phyloP scores from a whole-genome alignment of 2,329 filamentous ascomycete genomes.

The Ceratocystiopsis sp. region DNA sequence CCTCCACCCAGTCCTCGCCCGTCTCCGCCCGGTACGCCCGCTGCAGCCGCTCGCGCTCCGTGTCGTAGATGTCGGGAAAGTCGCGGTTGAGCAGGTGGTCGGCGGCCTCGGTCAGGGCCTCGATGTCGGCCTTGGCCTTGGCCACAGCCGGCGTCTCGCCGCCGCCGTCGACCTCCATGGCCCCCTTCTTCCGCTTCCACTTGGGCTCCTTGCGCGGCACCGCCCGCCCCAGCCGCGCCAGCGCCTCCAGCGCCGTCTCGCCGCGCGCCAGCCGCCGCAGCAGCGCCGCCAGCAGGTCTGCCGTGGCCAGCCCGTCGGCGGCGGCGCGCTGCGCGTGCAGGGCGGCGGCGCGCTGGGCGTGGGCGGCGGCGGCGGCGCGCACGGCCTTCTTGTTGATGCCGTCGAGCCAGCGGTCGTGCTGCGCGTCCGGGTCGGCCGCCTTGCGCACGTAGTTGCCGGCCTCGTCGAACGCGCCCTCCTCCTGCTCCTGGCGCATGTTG shows the following conservation, averaged over 20 bases:
- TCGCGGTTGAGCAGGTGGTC: conserved; percentile 73
- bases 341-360: conserved; percentile 70
- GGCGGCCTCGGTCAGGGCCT: conserved; percentile 74
- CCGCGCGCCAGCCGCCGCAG: conserved; percentile 59
- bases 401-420: conserved; percentile 84
- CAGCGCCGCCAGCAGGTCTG: conserved; percentile 56
- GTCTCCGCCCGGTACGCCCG: conserved; percentile 73
- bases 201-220: conserved; percentile 12
- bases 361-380: conserved; percentile 69
- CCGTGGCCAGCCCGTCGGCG: conserved; percentile 77
- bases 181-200: conserved; percentile 53
- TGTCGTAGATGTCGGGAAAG: conserved; percentile 80
- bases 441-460: conserved; percentile 83
- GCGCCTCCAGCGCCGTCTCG: conserved; percentile 76
- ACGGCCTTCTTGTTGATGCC: conserved; percentile 91
- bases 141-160: conserved; percentile 43
- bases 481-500: conserved; percentile 79
- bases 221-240: conserved; percentile 60
- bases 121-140: conserved; percentile 55
- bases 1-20: conserved; percentile 62
- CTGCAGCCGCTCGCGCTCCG: conserved; percentile 66
- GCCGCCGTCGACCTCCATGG: conserved; percentile 14
- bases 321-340: conserved; percentile 51
- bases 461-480: conserved; percentile 86
- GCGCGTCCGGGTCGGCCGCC: conserved; percentile 71